Evolutionary conservation across 2,329 filamentous ascomycete genomes (phyloP).

Genomic region (Pseudogymnoascus pannorum): DNA sequence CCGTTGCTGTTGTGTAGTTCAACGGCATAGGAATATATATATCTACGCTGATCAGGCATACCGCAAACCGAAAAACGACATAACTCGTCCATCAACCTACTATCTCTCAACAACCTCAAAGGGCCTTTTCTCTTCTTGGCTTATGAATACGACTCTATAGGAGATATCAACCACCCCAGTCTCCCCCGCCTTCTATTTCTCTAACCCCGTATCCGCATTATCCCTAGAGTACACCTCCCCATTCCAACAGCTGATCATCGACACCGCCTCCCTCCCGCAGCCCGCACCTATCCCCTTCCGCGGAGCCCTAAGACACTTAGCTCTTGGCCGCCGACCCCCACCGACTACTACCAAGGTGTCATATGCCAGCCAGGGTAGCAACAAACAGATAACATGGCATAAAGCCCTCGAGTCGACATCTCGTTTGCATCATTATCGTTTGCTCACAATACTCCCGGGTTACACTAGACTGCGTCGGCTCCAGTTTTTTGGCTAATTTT

Average conservation of each 20-base stretch:
- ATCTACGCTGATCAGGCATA: not conserved
- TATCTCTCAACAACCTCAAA: not conserved
- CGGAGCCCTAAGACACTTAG: not conserved
- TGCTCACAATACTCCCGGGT: not conserved
- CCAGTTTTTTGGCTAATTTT: not conserved
- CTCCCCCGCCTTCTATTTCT: not conserved
- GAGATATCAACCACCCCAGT: not conserved
- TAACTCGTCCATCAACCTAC: not conserved
- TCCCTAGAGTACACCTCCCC: not conserved
- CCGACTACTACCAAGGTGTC: slow-evolving; percentile 6
- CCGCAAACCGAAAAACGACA: not conserved
- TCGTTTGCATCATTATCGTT: not conserved
- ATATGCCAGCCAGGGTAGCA: not conserved
- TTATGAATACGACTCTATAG: not conserved
- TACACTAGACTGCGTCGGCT: not conserved
- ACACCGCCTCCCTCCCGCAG: not conserved
- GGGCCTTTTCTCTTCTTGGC: not conserved
- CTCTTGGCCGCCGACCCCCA: slow-evolving; percentile 2
- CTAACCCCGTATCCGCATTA: not conserved
- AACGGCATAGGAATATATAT: not conserved
- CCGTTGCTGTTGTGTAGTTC: not conserved
- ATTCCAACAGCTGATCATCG: slow-evolving; percentile 1
- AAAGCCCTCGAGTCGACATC: not conserved
- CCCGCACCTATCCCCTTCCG: not conserved
- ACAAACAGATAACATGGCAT: not conserved